Percentiles rank a stretch among this genome's conserved stretches.
Conservation (phyloP, 129 eudicot genomes). For the Tanacetum coccineum region DNA sequence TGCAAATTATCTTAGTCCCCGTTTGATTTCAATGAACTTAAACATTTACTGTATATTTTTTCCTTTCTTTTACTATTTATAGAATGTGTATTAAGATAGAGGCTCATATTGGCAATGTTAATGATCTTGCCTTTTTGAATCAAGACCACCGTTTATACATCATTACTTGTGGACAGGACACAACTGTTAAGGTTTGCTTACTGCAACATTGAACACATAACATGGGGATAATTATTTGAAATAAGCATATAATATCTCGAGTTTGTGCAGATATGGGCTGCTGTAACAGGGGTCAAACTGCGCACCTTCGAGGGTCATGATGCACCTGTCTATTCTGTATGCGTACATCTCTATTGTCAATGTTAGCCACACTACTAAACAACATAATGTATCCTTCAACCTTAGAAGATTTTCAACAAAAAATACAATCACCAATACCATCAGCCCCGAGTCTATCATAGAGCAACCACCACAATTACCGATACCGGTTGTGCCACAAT, state of each 20-base stretch:
- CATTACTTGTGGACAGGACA: conserved; percentile 76
- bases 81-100: conserved; percentile 32
- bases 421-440: conserved; percentile 23
- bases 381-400: conserved; percentile 36
- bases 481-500: neutral
- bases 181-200: no score
- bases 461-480: conserved; percentile 22
- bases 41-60: neutral
- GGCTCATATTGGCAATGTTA: conserved; percentile 62
- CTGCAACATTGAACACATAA: neutral
- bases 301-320: no score
- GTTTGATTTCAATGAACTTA: neutral
- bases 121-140: conserved; percentile 50
- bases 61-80: neutral
- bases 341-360: no score
- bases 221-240: neutral
- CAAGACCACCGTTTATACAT: conserved; percentile 37
- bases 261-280: conserved; percentile 52
- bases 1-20: neutral
- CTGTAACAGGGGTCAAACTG: no score
- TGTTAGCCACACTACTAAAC: no score
- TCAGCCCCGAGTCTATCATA: conserved; percentile 26
- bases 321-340: no score
- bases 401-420: conserved; percentile 12
- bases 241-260: conserved; percentile 4